phyloP scores from a whole-genome alignment of 2,329 filamentous ascomycete genomes.

The Exophiala aquamarina region DNA sequence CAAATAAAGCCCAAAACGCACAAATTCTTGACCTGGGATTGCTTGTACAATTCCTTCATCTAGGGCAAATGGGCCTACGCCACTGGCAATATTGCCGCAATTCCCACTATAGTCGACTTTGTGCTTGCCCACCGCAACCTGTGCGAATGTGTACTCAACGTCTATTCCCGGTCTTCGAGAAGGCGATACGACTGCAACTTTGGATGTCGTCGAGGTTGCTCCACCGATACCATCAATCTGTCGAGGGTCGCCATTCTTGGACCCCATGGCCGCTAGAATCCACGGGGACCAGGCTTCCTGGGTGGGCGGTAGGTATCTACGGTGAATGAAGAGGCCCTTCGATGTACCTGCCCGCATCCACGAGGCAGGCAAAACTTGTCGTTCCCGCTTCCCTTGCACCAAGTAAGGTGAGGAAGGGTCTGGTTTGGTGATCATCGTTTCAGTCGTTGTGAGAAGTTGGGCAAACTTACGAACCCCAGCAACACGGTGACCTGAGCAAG shows the following conservation, averaged over 20 bases:
- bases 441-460: background rate
- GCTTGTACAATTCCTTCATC: constrained; percentile 6
- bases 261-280: constrained; percentile 36
- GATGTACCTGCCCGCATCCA: constrained; percentile 42
- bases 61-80: constrained; percentile 63
- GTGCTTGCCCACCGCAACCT: constrained; percentile 62
- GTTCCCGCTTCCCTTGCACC: constrained; percentile 1
- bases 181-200: constrained; percentile 65
- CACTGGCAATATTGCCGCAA: constrained; percentile 70
- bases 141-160: constrained; percentile 70
- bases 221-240: constrained; percentile 72
- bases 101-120: constrained; percentile 67
- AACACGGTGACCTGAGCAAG: background rate
- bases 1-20: too few species aligned
- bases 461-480: background rate
- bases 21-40: background rate
- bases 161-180: constrained; percentile 53
- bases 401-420: constrained; percentile 1
- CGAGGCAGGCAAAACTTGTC: constrained; percentile 33
- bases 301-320: constrained; percentile 32
- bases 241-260: constrained; percentile 46
- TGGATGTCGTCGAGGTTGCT: constrained; percentile 66
- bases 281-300: constrained; percentile 31
- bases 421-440: constrained; percentile 4
- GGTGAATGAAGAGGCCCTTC: constrained; percentile 42